Evolutionary conservation across 441 rosid genomes (phyloP), one percentile per base, ranked within the genome.

Genomic region (Gossypium schwendimanii): DNA sequence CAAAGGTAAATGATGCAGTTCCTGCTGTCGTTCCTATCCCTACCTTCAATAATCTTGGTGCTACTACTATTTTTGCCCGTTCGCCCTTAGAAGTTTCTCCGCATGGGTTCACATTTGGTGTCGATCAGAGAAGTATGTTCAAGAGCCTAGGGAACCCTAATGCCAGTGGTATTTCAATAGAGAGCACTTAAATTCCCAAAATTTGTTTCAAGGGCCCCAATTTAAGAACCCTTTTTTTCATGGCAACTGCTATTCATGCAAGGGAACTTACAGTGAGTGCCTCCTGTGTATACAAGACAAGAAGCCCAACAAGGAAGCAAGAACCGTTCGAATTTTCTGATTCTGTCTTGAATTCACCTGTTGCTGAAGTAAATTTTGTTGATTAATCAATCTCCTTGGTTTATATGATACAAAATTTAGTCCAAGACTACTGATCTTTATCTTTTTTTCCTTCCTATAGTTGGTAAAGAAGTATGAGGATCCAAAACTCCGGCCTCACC

Each of bases 231-330:
- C 28, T 3, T 26, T 26, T 26, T 26, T 26, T 0, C 1, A 87
- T 23, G 86, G 90, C 0, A 83, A 61, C 58, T 70, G 87, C 57
- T 89, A 87, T 53, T 24, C 67, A 2, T 94, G 96, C 82, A 88
- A 85, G 63, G 94, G 94, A 39, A 83, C 84, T 54, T 86, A 86
- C 36, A 91, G 94, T 68, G 94, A 91, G 71, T 93, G 97, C 92
- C 20, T 84, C 89, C 75, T 91, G 98, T 82, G 88, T 87, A 59
- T 89, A 75, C 72, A 87, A 77, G 75, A 80, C 91, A 41, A 87
- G 83, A 68, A 68, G 63, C 65, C 93, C 97, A 1, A 87, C 93
- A 4, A 87, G 93, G 64, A 88, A 74, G 64, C 84, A 86, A n/a
- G 88, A 87, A 55, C 71, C 87, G 1, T 47, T 80, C 68, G 83